Conservation (phyloP, 345 rosid genomes). For the rapeseed (Brassica napus) region DNA sequence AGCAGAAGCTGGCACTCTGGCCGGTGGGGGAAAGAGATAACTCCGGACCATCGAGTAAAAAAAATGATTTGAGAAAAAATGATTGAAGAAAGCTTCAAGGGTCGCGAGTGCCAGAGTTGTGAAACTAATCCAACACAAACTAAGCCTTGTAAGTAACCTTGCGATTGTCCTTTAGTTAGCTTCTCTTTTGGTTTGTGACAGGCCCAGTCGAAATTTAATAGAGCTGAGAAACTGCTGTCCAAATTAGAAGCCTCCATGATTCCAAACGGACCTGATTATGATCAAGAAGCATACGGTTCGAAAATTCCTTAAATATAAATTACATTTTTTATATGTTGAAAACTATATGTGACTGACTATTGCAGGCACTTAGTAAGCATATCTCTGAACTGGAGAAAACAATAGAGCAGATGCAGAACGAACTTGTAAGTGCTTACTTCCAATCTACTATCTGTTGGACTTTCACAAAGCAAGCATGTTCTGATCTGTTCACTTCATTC, state of each 20-base stretch:
- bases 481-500: slow-evolving; percentile 6
- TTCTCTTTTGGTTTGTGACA: slow-evolving; percentile 38
- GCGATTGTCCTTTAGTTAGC: slow-evolving; percentile 14
- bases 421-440: slow-evolving; percentile 59
- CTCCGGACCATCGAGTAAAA: slow-evolving; percentile 64
- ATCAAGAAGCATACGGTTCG: slow-evolving; percentile 53
- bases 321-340: background rate
- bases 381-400: slow-evolving; percentile 75
- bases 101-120: slow-evolving; percentile 62
- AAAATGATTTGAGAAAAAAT: slow-evolving; percentile 43
- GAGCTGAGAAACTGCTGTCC: slow-evolving; percentile 82
- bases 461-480: background rate
- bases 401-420: slow-evolving; percentile 70
- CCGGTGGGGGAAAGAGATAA: slow-evolving; percentile 84
- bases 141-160: slow-evolving; percentile 62
- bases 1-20: slow-evolving; percentile 84
- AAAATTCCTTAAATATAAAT: background rate
- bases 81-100: slow-evolving; percentile 86
- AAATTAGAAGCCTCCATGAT: slow-evolving; percentile 94
- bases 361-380: slow-evolving; percentile 94
- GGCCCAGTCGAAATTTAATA: slow-evolving; percentile 83
- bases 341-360: slow-evolving; percentile 24
- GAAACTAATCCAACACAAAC: slow-evolving; percentile 74
- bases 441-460: background rate
- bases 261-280: slow-evolving; percentile 95